Base-by-base conservation (phyloP, 345 rosid species). In the Draba incana region DNA sequence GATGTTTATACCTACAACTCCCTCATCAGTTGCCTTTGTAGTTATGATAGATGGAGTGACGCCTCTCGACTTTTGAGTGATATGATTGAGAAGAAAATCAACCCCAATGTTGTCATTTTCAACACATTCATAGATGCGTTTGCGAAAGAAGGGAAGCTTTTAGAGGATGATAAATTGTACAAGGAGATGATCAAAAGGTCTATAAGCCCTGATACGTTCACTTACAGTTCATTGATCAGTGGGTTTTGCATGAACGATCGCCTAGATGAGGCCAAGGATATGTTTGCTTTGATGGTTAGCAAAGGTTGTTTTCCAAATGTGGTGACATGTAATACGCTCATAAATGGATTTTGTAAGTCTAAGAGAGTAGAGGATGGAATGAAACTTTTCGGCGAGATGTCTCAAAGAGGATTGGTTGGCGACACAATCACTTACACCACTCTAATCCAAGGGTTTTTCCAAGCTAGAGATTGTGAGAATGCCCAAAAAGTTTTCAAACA, bases 21-120 rank as follows among this genome's bases (percentile, higher is more conserved):
- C 11, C 63, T 67, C 15, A 67, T 67, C 12, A 67, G 63, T 1
- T 31, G 63, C n/a, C 46, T 67, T 23, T 67, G 71, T 44, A 43
- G 5, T 3, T 56, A 45, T 3, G 38, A 46, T 0, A n/a, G 46
- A 56, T 68, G 71, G 72, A 0, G 4, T 2, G 62, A 44, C 5
- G 62, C 62, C 1, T 3, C 62, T 30, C 8, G 24, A 1, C 2
- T 66, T 0, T 44, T 66, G 0, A 30, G 62, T 1, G 52, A 43
- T 16, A 66, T 65, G 61, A 41, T 52, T 0, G 13, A 63, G n/a
- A 62, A 4, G 52, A 15, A 30, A 2, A 52, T 41, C 20, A 28
- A 4, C 30, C 70, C 52, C 0, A 0, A 53, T 53, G 23, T 42
- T 0, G n/a, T 66, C 1, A 51, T 49, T 0, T 64, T 64, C 35